phyloP scores from a whole-genome alignment of 352 stramenopile species.

The Pelagophyceae sp. region DNA sequence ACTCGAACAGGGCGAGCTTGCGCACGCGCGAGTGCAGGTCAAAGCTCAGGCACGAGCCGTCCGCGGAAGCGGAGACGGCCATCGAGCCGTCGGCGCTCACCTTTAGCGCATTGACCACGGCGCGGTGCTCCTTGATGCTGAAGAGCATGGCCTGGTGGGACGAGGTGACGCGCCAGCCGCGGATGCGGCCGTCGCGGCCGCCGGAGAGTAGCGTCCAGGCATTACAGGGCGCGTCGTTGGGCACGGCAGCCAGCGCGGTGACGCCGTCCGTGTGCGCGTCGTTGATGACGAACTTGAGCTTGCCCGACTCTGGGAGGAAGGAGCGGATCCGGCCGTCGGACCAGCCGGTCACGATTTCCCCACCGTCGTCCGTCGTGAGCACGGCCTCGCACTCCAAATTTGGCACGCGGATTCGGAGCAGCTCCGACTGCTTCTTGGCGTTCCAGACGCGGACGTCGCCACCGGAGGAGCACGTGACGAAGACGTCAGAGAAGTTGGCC shows the following conservation, averaged over 20 bases:
- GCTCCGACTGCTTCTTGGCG: conserved; percentile 71
- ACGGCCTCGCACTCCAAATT: conserved; percentile 92
- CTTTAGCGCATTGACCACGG: conserved; percentile 64
- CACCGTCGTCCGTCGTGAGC: conserved; percentile 70
- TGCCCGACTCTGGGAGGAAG: conserved; percentile 88
- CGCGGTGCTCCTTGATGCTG: conserved; percentile 88
- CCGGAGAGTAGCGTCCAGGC: conserved; percentile 81
- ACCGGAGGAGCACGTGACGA: conserved; percentile 79
- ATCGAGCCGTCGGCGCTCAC: conserved; percentile 55
- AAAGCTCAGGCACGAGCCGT: conserved; percentile 90
- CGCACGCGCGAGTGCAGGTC: conserved; percentile 81
- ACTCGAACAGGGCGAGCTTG: conserved; percentile 86
- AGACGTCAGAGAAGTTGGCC: conserved; percentile 77
- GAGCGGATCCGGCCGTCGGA: conserved; percentile 90
- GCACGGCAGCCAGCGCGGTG: conserved; percentile 75
- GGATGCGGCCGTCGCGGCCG: conserved; percentile 80
- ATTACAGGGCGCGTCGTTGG: conserved; percentile 42
- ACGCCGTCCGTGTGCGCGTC: conserved; percentile 87
- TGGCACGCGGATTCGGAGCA: conserved; percentile 89
- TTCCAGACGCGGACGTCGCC: conserved; percentile 91
- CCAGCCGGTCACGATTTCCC: conserved; percentile 84
- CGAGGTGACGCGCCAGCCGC: conserved; percentile 80
- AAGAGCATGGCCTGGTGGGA: conserved; percentile 85
- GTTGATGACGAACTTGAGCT: conserved; percentile 92
- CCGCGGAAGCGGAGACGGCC: conserved; percentile 56